A percentile compares a stretch with the other conserved stretches of the same genome.
These are phyloP conservation scores for Nelumbo lutea DNA, from an alignment of 164 flowering plant species.

Conservation along the genomic window DNA sequence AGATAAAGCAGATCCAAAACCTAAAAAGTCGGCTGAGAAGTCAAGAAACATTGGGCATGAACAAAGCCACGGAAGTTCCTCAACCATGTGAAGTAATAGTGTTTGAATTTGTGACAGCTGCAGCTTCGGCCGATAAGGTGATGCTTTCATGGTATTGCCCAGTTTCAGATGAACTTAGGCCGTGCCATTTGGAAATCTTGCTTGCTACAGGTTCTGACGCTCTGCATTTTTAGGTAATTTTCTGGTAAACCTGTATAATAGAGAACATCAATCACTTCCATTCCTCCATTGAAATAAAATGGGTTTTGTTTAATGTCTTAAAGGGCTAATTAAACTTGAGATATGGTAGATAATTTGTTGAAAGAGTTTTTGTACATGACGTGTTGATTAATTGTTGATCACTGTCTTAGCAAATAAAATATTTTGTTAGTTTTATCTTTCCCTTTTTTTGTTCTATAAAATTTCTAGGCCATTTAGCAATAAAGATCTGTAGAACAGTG, in stretches of 20 bases:
- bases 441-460: neutral
- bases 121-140: slow-evolving; percentile 65
- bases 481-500: slow-evolving; percentile 78
- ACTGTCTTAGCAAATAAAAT: neutral
- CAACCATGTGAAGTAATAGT: slow-evolving; percentile 50
- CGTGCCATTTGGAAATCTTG: slow-evolving; percentile 87
- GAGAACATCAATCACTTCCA: neutral
- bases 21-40: slow-evolving; percentile 8
- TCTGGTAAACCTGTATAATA: slow-evolving; percentile 32
- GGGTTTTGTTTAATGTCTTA: slow-evolving; percentile 5
- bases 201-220: slow-evolving; percentile 56
- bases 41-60: slow-evolving; percentile 51
- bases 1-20: slow-evolving; percentile 17
- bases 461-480: slow-evolving; percentile 83
- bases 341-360: neutral
- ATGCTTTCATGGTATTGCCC: slow-evolving; percentile 93
- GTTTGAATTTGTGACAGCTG: slow-evolving; percentile 87
- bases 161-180: slow-evolving; percentile 92
- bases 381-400: neutral
- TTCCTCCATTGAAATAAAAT: neutral
- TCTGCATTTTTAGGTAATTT: slow-evolving; percentile 86
- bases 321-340: neutral
- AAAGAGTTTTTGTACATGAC: neutral
- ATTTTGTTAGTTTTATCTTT: too few relatives aligned
- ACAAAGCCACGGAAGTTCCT: slow-evolving; percentile 75